phyloP scores from a whole-genome alignment of 2,329 filamentous ascomycete genomes.

The Fusarium buxicola region DNA sequence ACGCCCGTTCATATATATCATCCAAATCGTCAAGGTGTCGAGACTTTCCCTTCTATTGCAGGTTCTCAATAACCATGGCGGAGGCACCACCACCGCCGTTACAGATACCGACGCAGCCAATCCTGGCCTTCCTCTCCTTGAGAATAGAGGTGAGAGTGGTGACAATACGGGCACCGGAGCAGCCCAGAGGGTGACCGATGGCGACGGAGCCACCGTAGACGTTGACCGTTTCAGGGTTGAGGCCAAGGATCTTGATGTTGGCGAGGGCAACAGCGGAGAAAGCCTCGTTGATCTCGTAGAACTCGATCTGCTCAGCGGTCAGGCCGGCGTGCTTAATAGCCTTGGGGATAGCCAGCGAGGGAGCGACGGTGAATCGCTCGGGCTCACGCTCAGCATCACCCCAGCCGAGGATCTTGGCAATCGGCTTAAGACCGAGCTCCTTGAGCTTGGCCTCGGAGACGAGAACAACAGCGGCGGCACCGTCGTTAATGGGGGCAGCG shows the following conservation, averaged over 20 bases:
- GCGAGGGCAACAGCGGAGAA: conserved; percentile 97
- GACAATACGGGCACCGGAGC: conserved; percentile 92
- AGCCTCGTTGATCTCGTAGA: conserved; percentile 99
- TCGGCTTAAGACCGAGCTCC: conserved; percentile 88
- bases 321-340: conserved; percentile 94
- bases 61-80: conserved; percentile 87
- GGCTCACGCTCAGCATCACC: conserved; percentile 92
- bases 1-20: conserved; percentile 34
- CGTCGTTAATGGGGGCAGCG: conserved; percentile 95
- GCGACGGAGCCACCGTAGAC: conserved; percentile 95
- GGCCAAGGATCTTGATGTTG: conserved; percentile 90
- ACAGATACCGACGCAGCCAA: conserved; percentile 95
- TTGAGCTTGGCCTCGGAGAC: conserved; percentile 95
- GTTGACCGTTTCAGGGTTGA: conserved; percentile 90
- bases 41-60: conserved; percentile 59
- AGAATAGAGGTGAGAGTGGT: conserved; percentile 90
- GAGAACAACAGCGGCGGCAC: conserved; percentile 90
- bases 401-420: conserved; percentile 98
- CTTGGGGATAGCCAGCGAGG: conserved; percentile 94
- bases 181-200: conserved; percentile 93
- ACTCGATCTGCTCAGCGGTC: conserved; percentile 81
- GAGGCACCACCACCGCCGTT: conserved; percentile 97
- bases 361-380: conserved; percentile 95
- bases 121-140: conserved; percentile 90
- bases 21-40: conserved; percentile 41